Percentiles rank a stretch among this genome's conserved stretches.
These are phyloP conservation scores for Calophaca sinica DNA, from an alignment of 306 rosid species.

Conservation along the genomic window DNA sequence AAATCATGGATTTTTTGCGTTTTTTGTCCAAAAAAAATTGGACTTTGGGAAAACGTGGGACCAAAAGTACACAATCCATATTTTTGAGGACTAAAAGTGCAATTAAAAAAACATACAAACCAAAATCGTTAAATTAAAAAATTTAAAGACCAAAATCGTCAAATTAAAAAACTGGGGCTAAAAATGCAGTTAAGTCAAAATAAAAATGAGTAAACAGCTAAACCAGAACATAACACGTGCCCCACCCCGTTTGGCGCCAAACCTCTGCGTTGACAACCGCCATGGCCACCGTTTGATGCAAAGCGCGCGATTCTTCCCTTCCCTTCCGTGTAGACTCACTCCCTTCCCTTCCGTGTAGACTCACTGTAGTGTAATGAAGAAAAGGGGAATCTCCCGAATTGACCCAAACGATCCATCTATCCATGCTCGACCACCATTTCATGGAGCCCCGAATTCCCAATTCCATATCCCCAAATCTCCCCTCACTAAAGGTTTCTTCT, in stretches of 20 bases:
- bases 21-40: too few species aligned
- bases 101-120: too few species aligned
- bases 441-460: slow-evolving; percentile 36
- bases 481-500: slow-evolving; percentile 22
- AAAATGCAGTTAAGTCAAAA: too few species aligned
- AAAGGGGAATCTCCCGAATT: slow-evolving; percentile 36
- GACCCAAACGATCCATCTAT: slow-evolving; percentile 35
- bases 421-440: slow-evolving; percentile 20
- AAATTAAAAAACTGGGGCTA: too few species aligned
- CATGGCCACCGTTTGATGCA: slow-evolving; percentile 31
- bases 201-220: too few species aligned
- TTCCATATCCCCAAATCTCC: not conserved
- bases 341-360: not conserved
- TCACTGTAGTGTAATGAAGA: slow-evolving; percentile 49
- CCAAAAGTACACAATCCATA: too few species aligned
- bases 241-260: not conserved
- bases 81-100: too few species aligned
- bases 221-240: too few species aligned
- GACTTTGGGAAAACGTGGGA: too few species aligned
- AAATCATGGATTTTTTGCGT: too few species aligned
- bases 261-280: slow-evolving; percentile 25
- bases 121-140: too few species aligned
- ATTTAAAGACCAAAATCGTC: too few species aligned
- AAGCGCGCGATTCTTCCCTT: not conserved
- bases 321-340: not conserved